Evolutionary conservation across 345 rosid species (phyloP).

Genomic region (Populus simonii): DNA sequence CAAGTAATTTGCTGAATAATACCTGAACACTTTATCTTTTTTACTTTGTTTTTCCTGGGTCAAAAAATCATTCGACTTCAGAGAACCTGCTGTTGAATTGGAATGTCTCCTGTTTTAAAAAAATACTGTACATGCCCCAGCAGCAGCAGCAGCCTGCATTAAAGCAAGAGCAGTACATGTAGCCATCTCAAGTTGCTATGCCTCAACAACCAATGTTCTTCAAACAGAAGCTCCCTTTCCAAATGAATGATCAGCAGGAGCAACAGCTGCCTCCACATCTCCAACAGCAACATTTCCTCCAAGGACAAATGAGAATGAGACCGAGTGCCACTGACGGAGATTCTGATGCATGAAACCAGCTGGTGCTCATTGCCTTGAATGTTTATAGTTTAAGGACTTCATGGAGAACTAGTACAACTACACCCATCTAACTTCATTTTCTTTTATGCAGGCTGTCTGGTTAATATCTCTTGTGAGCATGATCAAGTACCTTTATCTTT

Average conservation of each 20-base stretch:
- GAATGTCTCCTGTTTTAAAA: not conserved
- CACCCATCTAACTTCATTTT: not conserved
- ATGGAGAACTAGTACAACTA: not conserved
- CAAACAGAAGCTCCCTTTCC: constrained; percentile 16
- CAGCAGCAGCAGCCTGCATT: constrained; percentile 14
- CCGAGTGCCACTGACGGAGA: not conserved
- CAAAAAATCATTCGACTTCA: not conserved
- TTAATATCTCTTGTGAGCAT: not conserved
- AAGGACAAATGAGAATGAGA: constrained; percentile 23
- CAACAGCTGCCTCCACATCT: constrained; percentile 3
- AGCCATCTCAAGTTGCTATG: constrained; percentile 27
- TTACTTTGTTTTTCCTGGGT: no score
- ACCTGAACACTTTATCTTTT: not conserved
- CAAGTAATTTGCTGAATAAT: constrained; percentile 11
- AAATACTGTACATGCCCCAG: constrained; percentile 12
- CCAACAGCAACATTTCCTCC: constrained; percentile 28
- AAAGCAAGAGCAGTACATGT: constrained; percentile 29
- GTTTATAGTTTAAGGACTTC: not conserved
- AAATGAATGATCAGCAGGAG: constrained; percentile 21
- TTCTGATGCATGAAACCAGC: constrained; percentile 2
- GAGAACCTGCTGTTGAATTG: not conserved
- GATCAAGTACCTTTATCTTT: not conserved
- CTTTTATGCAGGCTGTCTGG: not conserved
- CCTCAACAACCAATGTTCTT: constrained; percentile 21
- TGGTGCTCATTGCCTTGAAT: not conserved